Base-by-base conservation (phyloP, 2,329 filamentous ascomycete genomes). In the Talaromyces sp. region DNA sequence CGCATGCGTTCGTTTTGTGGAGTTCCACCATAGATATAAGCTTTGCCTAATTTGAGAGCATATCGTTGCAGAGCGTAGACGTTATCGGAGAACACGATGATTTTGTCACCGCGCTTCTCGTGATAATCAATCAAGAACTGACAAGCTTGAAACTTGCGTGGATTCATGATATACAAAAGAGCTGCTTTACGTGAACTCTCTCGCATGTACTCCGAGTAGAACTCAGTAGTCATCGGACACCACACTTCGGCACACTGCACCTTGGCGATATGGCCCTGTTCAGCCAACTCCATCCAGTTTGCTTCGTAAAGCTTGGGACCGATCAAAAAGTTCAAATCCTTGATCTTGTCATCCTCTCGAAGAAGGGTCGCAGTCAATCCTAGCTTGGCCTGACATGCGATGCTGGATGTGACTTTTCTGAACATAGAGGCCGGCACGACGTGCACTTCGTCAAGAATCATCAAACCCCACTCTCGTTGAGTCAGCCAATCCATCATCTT, bases 51-150 rank as follows among this genome's bases (percentile, higher is more conserved):
- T 70, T 93, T 94, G 31, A 87, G 83, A 3, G 95, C 93, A 73
- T 98, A 97, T 47, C 89, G 86, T 70, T 94, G 87, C 35, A 99
- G 82, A 0, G 95, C 94, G 73, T 95, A 98, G 47, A 99, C 92
- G 70, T 98, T 97, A 77, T 99, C 95, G 0, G 93, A 97, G 77
- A 98, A 98, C 50, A 99, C 94, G 68, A 98, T 98, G 70, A 98
- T 93, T 79, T 98, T 98, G 81, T 98, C 95, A 37, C 95, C 94
- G 67, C 95, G 87, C 63, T 88, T 89, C 78, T 98, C 94, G 77
- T 99, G 95, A 74, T 96, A 98, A 76, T 98, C 91, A 74, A 99
- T 98, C n/a, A 99, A 84, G 74, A 95, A 98, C 75, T 99, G 94
- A 72, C 93, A 97, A 0, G 94, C 93, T 78, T 98, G 95, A 76